A percentile compares a stretch with the other conserved stretches of the same genome.
Conservation (phyloP, 1,139 yeast genomes). For the Kodamaea sp. region DNA sequence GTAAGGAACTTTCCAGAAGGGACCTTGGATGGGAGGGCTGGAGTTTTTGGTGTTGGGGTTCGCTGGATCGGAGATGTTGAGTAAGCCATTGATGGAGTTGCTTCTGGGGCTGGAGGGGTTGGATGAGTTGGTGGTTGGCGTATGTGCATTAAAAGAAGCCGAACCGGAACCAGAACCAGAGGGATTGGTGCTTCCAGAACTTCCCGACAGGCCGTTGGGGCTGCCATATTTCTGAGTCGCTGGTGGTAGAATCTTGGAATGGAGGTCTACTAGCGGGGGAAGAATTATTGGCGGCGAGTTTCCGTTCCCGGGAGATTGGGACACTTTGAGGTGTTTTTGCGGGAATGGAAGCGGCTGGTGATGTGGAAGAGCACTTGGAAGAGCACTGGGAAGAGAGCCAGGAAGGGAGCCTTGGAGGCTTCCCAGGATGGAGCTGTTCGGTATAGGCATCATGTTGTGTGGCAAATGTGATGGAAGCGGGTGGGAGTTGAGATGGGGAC, state of each 20-base stretch:
- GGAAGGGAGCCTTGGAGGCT: too few species aligned
- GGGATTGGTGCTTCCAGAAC: background rate
- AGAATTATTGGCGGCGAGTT: conserved; percentile 25
- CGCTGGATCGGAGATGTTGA: conserved; percentile 14
- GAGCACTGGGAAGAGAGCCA: too few species aligned
- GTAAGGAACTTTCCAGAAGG: conserved; percentile 54
- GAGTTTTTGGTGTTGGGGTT: conserved; percentile 18
- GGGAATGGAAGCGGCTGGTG: conserved; percentile 24
- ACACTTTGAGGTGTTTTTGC: conserved; percentile 8
- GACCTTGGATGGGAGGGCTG: conserved; percentile 46
- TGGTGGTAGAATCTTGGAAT: conserved; percentile 12
- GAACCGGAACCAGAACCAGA: background rate
- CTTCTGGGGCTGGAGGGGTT: conserved; percentile 14
- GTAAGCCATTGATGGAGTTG: conserved; percentile 13
- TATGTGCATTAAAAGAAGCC: background rate
- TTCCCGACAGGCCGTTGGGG: conserved; percentile 4
- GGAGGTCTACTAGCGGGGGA: conserved; percentile 25
- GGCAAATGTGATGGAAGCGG: too few species aligned
- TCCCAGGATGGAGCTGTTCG: too few species aligned
- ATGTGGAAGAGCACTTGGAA: too few species aligned
- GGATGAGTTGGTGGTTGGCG: conserved; percentile 5
- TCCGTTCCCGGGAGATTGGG: conserved; percentile 4
- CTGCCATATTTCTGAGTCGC: conserved; percentile 1
- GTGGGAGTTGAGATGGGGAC: too few species aligned
- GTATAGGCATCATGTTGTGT: too few species aligned